Evolutionary conservation across 805 yeast species (phyloP), one percentile per base, ranked within the genome.

Genomic region (Wickerhamiella musiphila): DNA sequence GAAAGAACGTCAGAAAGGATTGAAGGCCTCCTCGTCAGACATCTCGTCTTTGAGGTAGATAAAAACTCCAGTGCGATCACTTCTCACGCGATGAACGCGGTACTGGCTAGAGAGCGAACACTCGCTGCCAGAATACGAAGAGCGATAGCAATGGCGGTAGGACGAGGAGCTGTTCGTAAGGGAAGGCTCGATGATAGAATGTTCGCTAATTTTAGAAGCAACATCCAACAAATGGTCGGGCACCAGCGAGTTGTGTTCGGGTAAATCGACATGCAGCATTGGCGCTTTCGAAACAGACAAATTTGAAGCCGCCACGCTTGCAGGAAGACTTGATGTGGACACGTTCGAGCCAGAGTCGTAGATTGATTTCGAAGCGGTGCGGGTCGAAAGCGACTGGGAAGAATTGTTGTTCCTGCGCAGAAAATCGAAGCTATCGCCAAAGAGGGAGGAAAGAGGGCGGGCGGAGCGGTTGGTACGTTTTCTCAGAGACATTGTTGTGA

Each of bases 21-120:
- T 42, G 39, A 29, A 42, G 9, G 35, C 32, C 26, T 43, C 47
- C 22, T 36, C 43, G 5, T 28, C 35, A 8, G 34, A 26, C 16
- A 28, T 10, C 5, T 16, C 28, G 16, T 26, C 36, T 2, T 32
- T 41, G 16, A 37, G 43, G 19, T 37, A 43, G 8, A 43, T 42
- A 36, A 35, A 43, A 3, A 43, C 46, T n/a, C 47, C 45, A n/a
- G 33, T 39, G 34, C 31, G 32, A 17, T 16, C 20, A 11, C 16
- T 20, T n/a, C 18, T 20, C 14, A 24, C 26, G 23, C 18, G 27
- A 22, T 11, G 20, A 18, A 6, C 17, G 12, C n/a, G 18, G 19
- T 4, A 11, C 22, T 27, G 8, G 29, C n/a, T 11, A 15, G 19
- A 6, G 29, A 18, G 5, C 19, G 9, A 11, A 23, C 13, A 19